Evolutionary conservation across 179 eudicot species (phyloP), one percentile per base, ranked within the genome.

Genomic region (Camellia oleifera): DNA sequence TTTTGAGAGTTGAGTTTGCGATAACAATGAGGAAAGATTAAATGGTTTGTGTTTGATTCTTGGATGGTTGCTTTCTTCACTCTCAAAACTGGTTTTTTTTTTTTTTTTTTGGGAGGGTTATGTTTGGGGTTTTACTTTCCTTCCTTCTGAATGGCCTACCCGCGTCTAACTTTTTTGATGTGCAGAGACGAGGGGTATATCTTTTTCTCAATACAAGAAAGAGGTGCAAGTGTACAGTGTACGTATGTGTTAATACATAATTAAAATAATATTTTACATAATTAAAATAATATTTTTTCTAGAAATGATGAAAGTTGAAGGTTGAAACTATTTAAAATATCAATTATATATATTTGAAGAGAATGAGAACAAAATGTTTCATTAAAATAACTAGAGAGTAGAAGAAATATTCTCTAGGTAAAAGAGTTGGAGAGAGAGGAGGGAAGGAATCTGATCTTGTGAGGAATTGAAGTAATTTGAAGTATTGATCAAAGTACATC

Each of bases 361-460:
- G 83, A 78, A 84, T 78, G 79, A 78, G 74, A 77, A 69, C 75
- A 85, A 79, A 79, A 75, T 73, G 48, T 62, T 45, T 40, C 48
- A 67, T 75, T 52, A 20, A 77, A 56, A 69, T 15, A 73, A 6
- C 69, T 56, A 64, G 23, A 72, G 7, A 74, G 58, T 60, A 7
- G 77, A 46, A 20, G 73, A 78, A 70, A 71, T 64, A 65, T 71
- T 78, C 69, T 72, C 67, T 46, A 64, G 65, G 82, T 75, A 75
- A 71, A 75, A 72, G 77, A 45, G 74, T 17, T 53, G 73, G 40
- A 42, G 8, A 12, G 65, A 72, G 57, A 75, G 54, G 69, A 5
- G 84, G 80, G 77, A 73, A 63, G 66, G 83, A 78, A 72, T 76
- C 81, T 82, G 80, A 56, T 56, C 54, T 73, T 70, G 26, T 10